Base-by-base conservation (phyloP, 1,139 yeast genomes). In the Debaryomyces udenii region DNA sequence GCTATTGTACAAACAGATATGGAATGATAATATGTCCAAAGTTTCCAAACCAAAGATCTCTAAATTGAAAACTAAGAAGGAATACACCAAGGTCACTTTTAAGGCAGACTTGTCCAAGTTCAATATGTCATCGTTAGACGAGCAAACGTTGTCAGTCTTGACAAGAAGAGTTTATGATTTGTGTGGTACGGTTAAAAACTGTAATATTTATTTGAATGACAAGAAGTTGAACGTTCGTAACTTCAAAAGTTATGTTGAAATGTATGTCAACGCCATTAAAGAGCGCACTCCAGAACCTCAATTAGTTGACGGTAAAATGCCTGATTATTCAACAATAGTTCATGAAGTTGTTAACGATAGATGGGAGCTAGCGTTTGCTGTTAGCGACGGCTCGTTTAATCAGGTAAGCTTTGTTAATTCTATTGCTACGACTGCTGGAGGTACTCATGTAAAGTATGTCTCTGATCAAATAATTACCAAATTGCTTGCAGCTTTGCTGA, bases 351-450 rank as follows among this genome's bases (percentile, higher is more conserved):
- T 90, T 38, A 71, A 70, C 44, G 73, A 68, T 39, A 78, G 97
- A 50, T 94, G 99, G 99, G 99, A 94, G 63, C 66, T 93, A 46
- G 99, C 96, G 0, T 91, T 94, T 69, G 93, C 96, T 1, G 87
- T 90, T 1, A 87, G 97, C 38, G 96, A 91, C 56, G 94, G 94
- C 3, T 49, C 57, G 9, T 94, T 94, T 64, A 88, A 89, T 52
- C 99, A 94, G 61, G 95, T 94, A 31, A 90, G 98, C 37, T 94
- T 94, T 68, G 99, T 93, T 17, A 94, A 94, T 60, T 90, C 97
- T 3, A 94, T 94, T 58, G 99, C 99, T 0, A 94, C 99, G 0
- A 93, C 99, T 0, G 72, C 91, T 1, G 99, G 99, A 46, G 99
- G 99, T 51, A 87, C 99, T 0, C 99, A 94, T 62, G 95, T 91